Percentiles rank a stretch among this genome's conserved stretches.
phyloP scores from a whole-genome alignment of 495 filamentous ascomycete species.

The Xylaria flabelliformis region DNA sequence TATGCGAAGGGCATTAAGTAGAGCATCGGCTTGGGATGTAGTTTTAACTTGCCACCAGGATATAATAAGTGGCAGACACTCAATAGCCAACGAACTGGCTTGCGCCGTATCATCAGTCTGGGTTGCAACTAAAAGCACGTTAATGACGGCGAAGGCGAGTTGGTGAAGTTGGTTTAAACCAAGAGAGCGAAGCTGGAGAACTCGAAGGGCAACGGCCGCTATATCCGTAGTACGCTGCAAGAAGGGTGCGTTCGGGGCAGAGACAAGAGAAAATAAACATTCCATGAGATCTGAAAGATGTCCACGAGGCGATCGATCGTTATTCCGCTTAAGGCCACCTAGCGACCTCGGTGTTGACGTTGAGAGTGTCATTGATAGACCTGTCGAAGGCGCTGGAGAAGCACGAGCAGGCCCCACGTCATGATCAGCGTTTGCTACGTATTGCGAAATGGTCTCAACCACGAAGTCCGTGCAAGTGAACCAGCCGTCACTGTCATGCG shows the following conservation, averaged over 20 bases:
- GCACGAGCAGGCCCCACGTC: constrained; percentile 43
- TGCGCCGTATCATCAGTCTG: constrained; percentile 71
- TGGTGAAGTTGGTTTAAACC: constrained; percentile 69
- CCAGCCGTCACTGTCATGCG: constrained; percentile 66
- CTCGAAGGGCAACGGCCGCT: constrained; percentile 62
- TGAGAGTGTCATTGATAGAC: constrained; percentile 34
- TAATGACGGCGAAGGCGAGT: constrained; percentile 75
- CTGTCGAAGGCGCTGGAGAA: constrained; percentile 50
- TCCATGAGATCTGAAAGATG: constrained; percentile 61
- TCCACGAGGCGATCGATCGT: constrained; percentile 31
- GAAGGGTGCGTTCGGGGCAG: constrained; percentile 74
- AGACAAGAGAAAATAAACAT: constrained; percentile 70
- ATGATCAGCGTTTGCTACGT: constrained; percentile 47
- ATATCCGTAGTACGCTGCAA: constrained; percentile 63
- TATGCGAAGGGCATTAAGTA: constrained; percentile 64
- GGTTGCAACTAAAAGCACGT: constrained; percentile 68
- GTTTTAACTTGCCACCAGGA: constrained; percentile 75
- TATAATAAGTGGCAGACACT: constrained; percentile 72
- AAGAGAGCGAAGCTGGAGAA: constrained; percentile 64
- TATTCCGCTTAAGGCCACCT: constrained; percentile 19
- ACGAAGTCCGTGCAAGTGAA: constrained; percentile 71
- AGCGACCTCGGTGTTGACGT: constrained; percentile 43
- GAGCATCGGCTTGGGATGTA: constrained; percentile 69
- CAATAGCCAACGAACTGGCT: constrained; percentile 59
- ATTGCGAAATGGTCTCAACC: constrained; percentile 55